Evolutionary conservation across 768 basidiomycete species (phyloP).

Genomic region (Sarcomyxa edulis): DNA sequence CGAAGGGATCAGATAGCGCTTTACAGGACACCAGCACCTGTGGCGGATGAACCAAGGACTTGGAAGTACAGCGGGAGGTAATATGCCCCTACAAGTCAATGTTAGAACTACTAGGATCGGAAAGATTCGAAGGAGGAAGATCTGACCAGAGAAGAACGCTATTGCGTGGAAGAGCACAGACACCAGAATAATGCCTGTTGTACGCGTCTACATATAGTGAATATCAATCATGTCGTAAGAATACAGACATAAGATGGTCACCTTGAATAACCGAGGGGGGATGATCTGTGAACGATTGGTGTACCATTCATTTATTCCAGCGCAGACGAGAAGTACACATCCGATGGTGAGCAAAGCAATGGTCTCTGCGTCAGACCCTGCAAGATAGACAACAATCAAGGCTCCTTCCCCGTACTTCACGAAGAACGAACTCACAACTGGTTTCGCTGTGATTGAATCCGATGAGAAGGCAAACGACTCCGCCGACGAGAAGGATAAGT

Average conservation of each 20-base stretch:
- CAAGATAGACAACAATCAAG: neutral
- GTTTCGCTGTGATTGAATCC: constrained; percentile 71
- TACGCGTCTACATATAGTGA: constrained; percentile 49
- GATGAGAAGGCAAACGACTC: constrained; percentile 63
- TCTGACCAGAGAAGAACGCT: constrained; percentile 51
- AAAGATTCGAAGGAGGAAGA: neutral
- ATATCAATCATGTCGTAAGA: neutral
- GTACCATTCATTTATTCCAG: constrained; percentile 50
- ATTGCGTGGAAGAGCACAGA: constrained; percentile 58
- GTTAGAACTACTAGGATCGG: neutral
- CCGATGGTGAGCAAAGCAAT: constrained; percentile 63
- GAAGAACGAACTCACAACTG: constrained; percentile 49
- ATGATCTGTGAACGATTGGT: constrained; percentile 68
- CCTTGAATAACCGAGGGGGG: constrained; percentile 72
- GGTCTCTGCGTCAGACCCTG: constrained; percentile 57
- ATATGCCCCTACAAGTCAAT: constrained; percentile 35
- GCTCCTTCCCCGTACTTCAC: too few species aligned
- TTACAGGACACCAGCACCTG: constrained; percentile 61
- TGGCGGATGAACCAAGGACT: constrained; percentile 71
- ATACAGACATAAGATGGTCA: constrained; percentile 14
- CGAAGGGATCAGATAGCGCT: constrained; percentile 8
- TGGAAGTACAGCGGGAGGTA: constrained; percentile 80
- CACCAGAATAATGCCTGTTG: constrained; percentile 57
- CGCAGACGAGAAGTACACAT: constrained; percentile 41
- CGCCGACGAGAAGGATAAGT: constrained; percentile 53